Evolutionary conservation across 2,329 filamentous ascomycete species (phyloP).

Genomic region (Fusarium nelsonii): DNA sequence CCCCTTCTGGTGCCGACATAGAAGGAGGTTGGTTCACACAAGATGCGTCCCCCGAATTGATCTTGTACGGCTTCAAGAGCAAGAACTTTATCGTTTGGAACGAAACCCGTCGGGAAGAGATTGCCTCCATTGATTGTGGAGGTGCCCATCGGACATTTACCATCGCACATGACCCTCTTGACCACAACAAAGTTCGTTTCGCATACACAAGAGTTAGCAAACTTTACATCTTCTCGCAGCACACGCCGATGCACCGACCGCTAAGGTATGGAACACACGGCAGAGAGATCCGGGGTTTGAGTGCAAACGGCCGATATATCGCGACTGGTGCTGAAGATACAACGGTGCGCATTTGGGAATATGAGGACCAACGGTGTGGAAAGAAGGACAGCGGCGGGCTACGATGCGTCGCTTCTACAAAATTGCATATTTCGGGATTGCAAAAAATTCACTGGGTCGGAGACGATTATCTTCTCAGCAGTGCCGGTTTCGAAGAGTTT

Average conservation of each 20-base stretch:
- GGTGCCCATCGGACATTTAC: constrained; percentile 85
- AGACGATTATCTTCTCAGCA: constrained; percentile 81
- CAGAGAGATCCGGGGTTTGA: constrained; percentile 77
- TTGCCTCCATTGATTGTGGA: constrained; percentile 82
- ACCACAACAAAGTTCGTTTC: constrained; percentile 62
- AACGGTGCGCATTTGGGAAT: constrained; percentile 78
- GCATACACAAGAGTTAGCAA: constrained; percentile 79
- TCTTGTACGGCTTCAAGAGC: constrained; percentile 85
- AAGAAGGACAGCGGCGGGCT: constrained; percentile 41
- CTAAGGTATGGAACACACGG: constrained; percentile 83
- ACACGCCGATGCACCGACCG: constrained; percentile 55
- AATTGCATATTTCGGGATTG: constrained; percentile 85
- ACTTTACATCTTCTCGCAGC: constrained; percentile 62
- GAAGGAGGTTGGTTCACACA: constrained; percentile 75
- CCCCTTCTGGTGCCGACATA: constrained; percentile 80
- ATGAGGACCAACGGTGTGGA: constrained; percentile 45
- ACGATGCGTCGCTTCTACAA: constrained; percentile 72
- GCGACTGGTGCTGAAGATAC: constrained; percentile 81
- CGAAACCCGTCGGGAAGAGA: constrained; percentile 74
- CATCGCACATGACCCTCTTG: constrained; percentile 49
- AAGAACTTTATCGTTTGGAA: constrained; percentile 87
- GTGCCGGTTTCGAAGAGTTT: constrained; percentile 89
- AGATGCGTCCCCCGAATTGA: constrained; percentile 63
- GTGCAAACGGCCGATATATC: constrained; percentile 57
- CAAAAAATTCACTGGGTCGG: constrained; percentile 84